A percentile compares a stretch with the other conserved stretches of the same genome.
These are phyloP conservation scores for Aspergillus pseudoviridinutans DNA, from an alignment of 2,329 filamentous ascomycete genomes.

Conservation along the genomic window DNA sequence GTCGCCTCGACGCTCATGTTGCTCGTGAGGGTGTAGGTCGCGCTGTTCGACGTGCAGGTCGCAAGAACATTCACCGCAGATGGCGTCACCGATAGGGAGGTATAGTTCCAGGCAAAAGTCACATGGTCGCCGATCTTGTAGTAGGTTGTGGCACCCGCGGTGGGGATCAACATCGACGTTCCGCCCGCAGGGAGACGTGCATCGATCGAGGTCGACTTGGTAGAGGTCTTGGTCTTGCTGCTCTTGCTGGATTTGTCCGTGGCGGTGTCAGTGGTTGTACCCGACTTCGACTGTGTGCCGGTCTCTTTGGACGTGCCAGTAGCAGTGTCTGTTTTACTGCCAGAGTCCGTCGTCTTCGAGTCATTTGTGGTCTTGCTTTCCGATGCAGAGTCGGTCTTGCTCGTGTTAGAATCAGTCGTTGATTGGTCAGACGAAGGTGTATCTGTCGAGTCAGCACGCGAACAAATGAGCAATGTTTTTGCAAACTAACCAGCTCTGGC, in stretches of 20 bases:
- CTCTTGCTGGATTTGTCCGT: constrained; percentile 15
- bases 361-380: neutral
- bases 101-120: constrained; percentile 68
- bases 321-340: constrained; percentile 14
- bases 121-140: constrained; percentile 62
- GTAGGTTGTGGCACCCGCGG: constrained; percentile 49
- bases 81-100: constrained; percentile 57
- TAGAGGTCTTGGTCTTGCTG: constrained; percentile 23
- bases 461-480: neutral
- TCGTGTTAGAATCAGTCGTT: neutral
- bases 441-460: neutral
- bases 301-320: constrained; percentile 12
- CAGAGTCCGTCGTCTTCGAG: constrained; percentile 2
- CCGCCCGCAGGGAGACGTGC: constrained; percentile 55
- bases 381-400: neutral
- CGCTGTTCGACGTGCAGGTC: constrained; percentile 55
- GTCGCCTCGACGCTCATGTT: constrained; percentile 56
- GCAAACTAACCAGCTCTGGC: constrained; percentile 26
- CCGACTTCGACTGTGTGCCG: constrained; percentile 9
- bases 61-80: constrained; percentile 59
- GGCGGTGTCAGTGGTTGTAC: constrained; percentile 13
- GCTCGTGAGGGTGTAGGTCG: constrained; percentile 58
- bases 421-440: neutral
- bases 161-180: constrained; percentile 59
- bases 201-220: constrained; percentile 46